Evolutionary conservation across 164 flowering plant species (phyloP).

Genomic region (Platanus orientalis): DNA sequence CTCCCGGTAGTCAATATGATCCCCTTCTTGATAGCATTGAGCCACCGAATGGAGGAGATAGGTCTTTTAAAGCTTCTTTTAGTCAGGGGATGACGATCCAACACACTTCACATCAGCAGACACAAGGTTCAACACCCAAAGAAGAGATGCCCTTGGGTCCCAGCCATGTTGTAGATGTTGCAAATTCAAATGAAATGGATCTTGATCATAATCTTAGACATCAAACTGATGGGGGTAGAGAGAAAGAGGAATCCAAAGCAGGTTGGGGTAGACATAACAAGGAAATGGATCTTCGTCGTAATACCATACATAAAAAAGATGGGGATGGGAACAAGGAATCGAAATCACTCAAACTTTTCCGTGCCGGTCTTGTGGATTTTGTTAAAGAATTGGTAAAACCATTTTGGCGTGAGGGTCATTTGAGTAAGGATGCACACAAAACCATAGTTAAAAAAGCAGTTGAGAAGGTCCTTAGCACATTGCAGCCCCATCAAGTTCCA

Average conservation of each 20-base stretch:
- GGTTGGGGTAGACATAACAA: constrained; percentile 19
- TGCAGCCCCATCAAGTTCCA: constrained; percentile 64
- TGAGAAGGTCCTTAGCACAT: constrained; percentile 70
- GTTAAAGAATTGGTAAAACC: constrained; percentile 82
- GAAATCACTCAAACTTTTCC: constrained; percentile 49
- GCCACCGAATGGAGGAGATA: constrained; percentile 27
- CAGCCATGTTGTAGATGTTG: too few species aligned
- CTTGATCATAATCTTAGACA: constrained; percentile 15
- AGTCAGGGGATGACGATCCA: constrained; percentile 14
- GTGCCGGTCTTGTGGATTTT: constrained; percentile 61
- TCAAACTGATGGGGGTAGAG: constrained; percentile 23
- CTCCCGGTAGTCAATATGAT: constrained; percentile 53
- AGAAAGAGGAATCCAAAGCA: constrained; percentile 14
- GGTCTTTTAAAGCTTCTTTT: constrained; percentile 23
- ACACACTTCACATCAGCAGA: constrained; percentile 20
- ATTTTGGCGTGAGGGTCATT: constrained; percentile 69
- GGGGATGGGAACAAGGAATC: constrained; percentile 35
- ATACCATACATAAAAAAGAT: constrained; percentile 6
- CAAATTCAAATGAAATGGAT: constrained; percentile 12
- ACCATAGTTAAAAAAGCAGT: constrained; percentile 72
- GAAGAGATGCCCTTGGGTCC: constrained; percentile 27
- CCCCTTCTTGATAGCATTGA: constrained; percentile 70
- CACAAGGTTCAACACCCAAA: constrained; percentile 10
- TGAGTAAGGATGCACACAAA: constrained; percentile 84
- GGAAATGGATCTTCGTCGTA: constrained; percentile 24